A percentile compares a stretch with the other conserved stretches of the same genome.
Evolutionary conservation across 768 basidiomycete species (phyloP).

Genomic region (Auricularia sp.): DNA sequence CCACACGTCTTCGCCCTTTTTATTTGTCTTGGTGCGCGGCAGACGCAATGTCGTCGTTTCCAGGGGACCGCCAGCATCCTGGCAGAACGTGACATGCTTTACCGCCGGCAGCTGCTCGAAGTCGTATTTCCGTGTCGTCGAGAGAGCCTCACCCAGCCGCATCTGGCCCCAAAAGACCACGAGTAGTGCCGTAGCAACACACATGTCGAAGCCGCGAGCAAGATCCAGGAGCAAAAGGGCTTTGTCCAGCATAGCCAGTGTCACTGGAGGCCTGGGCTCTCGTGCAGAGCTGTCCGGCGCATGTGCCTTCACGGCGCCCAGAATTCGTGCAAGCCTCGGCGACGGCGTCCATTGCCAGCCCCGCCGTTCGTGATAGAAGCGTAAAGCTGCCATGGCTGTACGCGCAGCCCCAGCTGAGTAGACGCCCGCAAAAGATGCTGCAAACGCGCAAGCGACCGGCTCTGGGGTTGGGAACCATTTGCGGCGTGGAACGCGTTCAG

Average conservation of each 20-base stretch:
- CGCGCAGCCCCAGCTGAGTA: neutral
- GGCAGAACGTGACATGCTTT: neutral
- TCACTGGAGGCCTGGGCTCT: slow-evolving; percentile 21
- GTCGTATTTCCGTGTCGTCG: neutral
- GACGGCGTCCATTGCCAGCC: neutral
- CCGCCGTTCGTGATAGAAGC: neutral
- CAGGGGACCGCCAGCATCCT: neutral
- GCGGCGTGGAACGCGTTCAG: neutral
- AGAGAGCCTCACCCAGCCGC: slow-evolving; percentile 25
- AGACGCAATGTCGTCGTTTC: neutral
- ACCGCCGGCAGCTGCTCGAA: neutral
- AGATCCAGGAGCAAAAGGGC: slow-evolving; percentile 17
- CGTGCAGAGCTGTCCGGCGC: neutral
- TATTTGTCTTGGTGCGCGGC: neutral
- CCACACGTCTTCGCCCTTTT: neutral
- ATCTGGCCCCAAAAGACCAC: slow-evolving; percentile 31
- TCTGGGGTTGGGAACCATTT: neutral
- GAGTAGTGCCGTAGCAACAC: slow-evolving; percentile 23
- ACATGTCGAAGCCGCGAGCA: slow-evolving; percentile 27
- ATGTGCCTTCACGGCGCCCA: neutral
- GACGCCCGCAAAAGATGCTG: neutral
- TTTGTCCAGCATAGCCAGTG: slow-evolving; percentile 20
- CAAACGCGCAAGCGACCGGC: neutral
- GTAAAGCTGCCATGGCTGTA: neutral
- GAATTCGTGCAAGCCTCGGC: neutral